Evolutionary conservation across 306 rosid species (phyloP).

Genomic region (Leucaena leucocephala): DNA sequence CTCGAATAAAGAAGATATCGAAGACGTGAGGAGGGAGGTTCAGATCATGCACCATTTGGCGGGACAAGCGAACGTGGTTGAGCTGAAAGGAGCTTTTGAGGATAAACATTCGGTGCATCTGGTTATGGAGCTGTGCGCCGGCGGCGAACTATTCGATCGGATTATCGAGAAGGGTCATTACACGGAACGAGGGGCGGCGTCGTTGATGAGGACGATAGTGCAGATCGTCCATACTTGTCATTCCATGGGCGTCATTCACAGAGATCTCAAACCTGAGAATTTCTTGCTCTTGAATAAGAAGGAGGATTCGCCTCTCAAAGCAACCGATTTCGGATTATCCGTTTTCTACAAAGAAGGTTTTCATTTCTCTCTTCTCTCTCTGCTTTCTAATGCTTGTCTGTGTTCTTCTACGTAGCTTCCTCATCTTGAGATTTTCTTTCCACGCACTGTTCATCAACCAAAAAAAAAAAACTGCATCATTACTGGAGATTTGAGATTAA

Average conservation of each 20-base stretch:
- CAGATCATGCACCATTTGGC: conserved; percentile 91
- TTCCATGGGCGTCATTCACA: conserved; percentile 93
- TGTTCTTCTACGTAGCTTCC: too few relatives aligned
- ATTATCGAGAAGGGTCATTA: conserved; percentile 94
- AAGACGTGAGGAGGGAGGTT: conserved; percentile 90
- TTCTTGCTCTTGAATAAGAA: conserved; percentile 77
- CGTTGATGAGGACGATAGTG: conserved; percentile 80
- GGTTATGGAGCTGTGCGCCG: conserved; percentile 96
- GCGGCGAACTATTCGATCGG: conserved; percentile 91
- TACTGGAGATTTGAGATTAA: too few relatives aligned
- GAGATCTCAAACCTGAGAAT: conserved; percentile 98
- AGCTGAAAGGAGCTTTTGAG: conserved; percentile 82
- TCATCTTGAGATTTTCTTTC: too few relatives aligned
- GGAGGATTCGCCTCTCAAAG: conserved; percentile 89
- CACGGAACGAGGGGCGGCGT: conserved; percentile 92
- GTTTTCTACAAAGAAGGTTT: conserved; percentile 94
- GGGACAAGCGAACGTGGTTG: conserved; percentile 82
- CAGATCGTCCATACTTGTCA: conserved; percentile 90
- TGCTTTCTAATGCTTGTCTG: too few relatives aligned
- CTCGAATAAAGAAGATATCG: conserved; percentile 75
- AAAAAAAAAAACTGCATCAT: too few relatives aligned
- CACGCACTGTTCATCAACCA: too few relatives aligned
- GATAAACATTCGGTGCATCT: conserved; percentile 87
- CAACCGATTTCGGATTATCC: conserved; percentile 90
- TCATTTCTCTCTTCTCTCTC: not conserved